These are phyloP conservation scores for Camellia japonica DNA, from an alignment of 148 eudicot genomes.

Conservation along the genomic window DNA sequence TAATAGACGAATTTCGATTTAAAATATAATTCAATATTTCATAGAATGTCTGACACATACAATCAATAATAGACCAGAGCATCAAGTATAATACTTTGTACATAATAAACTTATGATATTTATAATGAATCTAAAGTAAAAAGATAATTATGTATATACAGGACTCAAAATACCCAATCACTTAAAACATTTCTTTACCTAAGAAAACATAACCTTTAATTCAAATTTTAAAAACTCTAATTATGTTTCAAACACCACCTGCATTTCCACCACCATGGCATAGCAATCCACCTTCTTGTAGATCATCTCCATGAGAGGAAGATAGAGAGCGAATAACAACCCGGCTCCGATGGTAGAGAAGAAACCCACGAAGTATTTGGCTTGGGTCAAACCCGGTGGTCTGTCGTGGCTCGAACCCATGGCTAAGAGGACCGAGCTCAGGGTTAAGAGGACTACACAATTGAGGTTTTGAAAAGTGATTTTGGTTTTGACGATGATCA, in stretches of 20 bases:
- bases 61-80: no score
- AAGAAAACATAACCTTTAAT: no score
- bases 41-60: no score
- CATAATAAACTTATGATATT: no score
- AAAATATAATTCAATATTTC: no score
- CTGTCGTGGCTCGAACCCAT: conserved; percentile 44
- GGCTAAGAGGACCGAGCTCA: conserved; percentile 57
- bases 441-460: conserved; percentile 58
- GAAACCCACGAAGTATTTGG: conserved; percentile 60
- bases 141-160: no score
- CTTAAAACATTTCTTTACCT: no score
- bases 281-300: conserved; percentile 62
- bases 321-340: conserved; percentile 60
- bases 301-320: conserved; percentile 80
- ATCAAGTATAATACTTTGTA: no score
- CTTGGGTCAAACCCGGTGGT: conserved; percentile 39
- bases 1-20: no score
- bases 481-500: conserved; percentile 58
- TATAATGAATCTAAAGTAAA: no score
- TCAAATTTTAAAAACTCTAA: no score
- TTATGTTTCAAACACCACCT: conserved; percentile 51
- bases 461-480: conserved; percentile 62
- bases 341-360: conserved; percentile 65
- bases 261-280: conserved; percentile 85
- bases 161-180: no score